These are phyloP conservation scores for Mrakia hoshinonis DNA, from an alignment of 768 basidiomycete species.

Conservation along the genomic window DNA sequence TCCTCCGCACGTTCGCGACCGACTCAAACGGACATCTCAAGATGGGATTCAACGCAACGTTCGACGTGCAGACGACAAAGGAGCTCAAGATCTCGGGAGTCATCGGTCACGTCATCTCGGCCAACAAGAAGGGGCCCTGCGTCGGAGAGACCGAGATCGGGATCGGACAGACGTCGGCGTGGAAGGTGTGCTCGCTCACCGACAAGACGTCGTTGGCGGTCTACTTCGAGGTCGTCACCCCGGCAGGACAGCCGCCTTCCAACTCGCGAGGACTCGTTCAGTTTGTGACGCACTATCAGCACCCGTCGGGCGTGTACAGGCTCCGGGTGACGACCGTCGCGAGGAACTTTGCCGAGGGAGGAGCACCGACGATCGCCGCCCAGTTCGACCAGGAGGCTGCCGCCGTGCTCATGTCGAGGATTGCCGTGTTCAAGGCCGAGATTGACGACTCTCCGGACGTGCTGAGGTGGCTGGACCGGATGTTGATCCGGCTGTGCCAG, in stretches of 20 bases:
- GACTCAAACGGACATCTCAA: constrained; percentile 83
- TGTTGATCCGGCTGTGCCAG: constrained; percentile 96
- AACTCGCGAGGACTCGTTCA: constrained; percentile 84
- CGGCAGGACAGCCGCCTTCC: constrained; percentile 75
- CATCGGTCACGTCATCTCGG: constrained; percentile 94
- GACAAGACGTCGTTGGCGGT: constrained; percentile 81
- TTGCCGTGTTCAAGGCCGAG: constrained; percentile 98
- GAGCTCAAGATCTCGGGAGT: constrained; percentile 96
- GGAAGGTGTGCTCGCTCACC: constrained; percentile 88
- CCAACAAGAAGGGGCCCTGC: constrained; percentile 89
- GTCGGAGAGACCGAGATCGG: constrained; percentile 99
- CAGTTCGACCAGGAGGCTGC: constrained; percentile 98
- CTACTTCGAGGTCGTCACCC: constrained; percentile 97
- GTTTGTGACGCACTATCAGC: constrained; percentile 97
- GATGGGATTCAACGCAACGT: constrained; percentile 99
- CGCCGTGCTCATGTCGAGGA: constrained; percentile 95
- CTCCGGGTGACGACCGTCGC: constrained; percentile 97
- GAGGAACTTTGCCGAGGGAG: constrained; percentile 93
- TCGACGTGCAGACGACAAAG: constrained; percentile 99
- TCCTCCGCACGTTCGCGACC: constrained; percentile 84
- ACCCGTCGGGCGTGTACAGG: constrained; percentile 87
- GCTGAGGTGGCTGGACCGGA: constrained; percentile 90
- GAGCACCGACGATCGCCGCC: constrained; percentile 82
- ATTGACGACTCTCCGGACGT: constrained; percentile 97
- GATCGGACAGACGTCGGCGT: constrained; percentile 95